Conservation (phyloP, 169 alveolate genomes). For the Theileria parva region DNA sequence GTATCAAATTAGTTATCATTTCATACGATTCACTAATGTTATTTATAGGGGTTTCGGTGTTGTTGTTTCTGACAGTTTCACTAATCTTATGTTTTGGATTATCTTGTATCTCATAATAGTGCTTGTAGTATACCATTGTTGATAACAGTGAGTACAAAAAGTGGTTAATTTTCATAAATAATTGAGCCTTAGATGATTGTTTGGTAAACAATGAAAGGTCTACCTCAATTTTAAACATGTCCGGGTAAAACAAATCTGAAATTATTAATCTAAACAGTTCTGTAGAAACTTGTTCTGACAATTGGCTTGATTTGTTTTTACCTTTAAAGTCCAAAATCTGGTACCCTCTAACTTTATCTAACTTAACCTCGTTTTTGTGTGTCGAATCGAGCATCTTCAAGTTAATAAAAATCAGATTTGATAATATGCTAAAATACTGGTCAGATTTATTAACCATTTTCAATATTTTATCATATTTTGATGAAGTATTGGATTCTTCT, state of each 20-base stretch:
- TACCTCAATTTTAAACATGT: background rate
- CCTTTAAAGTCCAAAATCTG: background rate
- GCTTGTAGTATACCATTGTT: slow-evolving; percentile 1
- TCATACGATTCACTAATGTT: background rate
- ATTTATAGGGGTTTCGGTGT: background rate
- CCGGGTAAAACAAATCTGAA: background rate
- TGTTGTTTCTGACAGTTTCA: background rate
- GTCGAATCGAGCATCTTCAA: background rate
- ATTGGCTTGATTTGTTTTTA: background rate
- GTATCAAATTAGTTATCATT: background rate
- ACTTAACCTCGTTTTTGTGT: background rate
- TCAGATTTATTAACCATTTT: background rate
- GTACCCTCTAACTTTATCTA: background rate
- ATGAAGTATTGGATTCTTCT: background rate
- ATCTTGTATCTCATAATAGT: background rate
- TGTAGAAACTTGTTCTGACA: background rate
- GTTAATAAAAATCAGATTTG: background rate
- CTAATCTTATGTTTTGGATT: background rate
- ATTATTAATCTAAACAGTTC: background rate
- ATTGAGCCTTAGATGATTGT: background rate
- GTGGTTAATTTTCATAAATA: background rate
- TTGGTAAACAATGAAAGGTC: background rate
- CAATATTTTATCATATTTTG: background rate
- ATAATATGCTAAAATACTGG: background rate
- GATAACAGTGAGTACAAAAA: slow-evolving; percentile 7